Evolutionary conservation across 73 alveolate species (phyloP), one percentile per base, ranked within the genome.

Genomic region (Urostyla sp.): DNA sequence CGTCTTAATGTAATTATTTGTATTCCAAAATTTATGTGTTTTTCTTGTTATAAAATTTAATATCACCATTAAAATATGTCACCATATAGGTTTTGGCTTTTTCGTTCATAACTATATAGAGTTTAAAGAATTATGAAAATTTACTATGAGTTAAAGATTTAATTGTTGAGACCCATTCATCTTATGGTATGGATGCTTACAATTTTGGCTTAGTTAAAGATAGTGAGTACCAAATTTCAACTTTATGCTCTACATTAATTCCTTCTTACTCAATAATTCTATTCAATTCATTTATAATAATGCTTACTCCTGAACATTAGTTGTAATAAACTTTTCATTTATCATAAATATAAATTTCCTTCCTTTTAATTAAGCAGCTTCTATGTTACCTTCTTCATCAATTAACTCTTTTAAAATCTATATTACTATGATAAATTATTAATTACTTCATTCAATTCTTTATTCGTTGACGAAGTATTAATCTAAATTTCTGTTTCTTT

Each of bases 81-180:
- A 69, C 84, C 30, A 48, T 54, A 69, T 69, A 69, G 35, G 67
- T 69, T 72, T 69, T 69, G 67, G 84, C 72, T 23, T 48, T 69
- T 23, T 69, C 84, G 24, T 69, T 69, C 30, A 36, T 21, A 35
- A 59, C n/a, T n/a, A n/a, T n/a, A n/a, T n/a, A n/a, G n/a, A n/a
- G n/a, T n/a, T n/a, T n/a, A n/a, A n/a, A n/a, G n/a, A n/a, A 5
- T 16, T 16, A 7, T 49, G 21, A 24, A 5, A n/a, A n/a, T n/a
- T n/a, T n/a, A n/a, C n/a, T 69, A 11, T 69, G 72, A 37, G 52
- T 37, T 1, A 69, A 72, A 4, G 84, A 48, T 48, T 27, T 69
- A 13, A 69, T 51, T 6, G 52, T 69, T 8, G 67, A 36, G 51
- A 69, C 50, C 84, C 84, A 69, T 34, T 69, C 84, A 15, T 69